Base-by-base conservation (phyloP, 352 stramenopile species). In the Globisporangium carolinianum region DNA sequence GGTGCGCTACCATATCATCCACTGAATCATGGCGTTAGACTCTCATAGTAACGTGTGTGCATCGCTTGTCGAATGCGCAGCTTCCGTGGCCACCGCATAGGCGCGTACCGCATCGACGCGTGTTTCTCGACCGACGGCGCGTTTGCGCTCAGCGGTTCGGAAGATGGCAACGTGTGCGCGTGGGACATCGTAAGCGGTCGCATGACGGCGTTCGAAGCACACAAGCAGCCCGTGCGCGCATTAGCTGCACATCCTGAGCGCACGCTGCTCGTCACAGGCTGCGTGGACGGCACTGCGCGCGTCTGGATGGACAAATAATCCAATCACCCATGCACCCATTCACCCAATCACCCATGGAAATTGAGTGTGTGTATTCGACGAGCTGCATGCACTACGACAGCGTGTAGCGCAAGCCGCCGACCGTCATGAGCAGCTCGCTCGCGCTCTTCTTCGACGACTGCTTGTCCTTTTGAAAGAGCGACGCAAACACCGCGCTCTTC, bases 401-500 rank as follows among this genome's bases (percentile, higher is more conserved):
- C 42, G 79, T 94, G 57, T 94, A 94, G 24, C 86, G 76, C 77
- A 94, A 78, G 41, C 83, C 83, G 45, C 76, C 82, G 41, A 94
- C 63, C 6, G 86, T 87, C 86, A 95, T 95, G 56, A 95, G 77
- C 46, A 95, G 51, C 46, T 94, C 86, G 46, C 90, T 92, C 24
- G 84, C 79, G 61, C 65, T 89, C 52, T 71, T 68, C 60, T 91
- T 89, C 39, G 83, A 71, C 14, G 72, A 17, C 24, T 32, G 62
- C 50, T 83, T 72, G 36, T 89, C 72, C 45, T 76, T 85, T n/a
- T 70, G 73, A 61, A 95, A 95, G 11, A 95, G 62, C 24, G 80
- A 93, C 50, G 83, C 83, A 55, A 84, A 95, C 48, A 95, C 84
- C 43, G 83, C 61, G 61, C 82, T 95, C 58, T 80, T 82, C 39